Conservation (phyloP, 2,329 filamentous ascomycete genomes). For the Alternaria postmessia region DNA sequence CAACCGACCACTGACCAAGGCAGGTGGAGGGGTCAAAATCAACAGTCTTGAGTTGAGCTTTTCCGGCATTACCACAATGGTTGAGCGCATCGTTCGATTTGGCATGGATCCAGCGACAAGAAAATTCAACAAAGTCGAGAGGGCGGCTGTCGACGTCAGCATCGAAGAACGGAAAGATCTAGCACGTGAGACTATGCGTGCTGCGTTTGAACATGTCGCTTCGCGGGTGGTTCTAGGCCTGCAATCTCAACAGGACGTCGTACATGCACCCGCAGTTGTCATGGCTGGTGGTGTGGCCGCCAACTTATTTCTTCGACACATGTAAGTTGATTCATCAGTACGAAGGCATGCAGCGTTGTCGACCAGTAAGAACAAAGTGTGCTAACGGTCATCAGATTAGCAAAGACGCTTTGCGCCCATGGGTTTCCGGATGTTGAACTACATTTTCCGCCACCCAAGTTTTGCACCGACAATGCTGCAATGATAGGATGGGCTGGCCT, state of each 20-base stretch:
- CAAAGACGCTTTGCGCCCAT: conserved; percentile 69
- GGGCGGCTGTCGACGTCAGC: conserved; percentile 54
- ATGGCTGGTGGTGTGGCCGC: conserved; percentile 91
- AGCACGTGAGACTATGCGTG: conserved; percentile 76
- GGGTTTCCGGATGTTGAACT: conserved; percentile 70
- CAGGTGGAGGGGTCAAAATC: conserved; percentile 42
- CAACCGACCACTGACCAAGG: conserved; percentile 69
- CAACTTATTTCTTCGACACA: conserved; percentile 77
- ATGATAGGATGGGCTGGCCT: conserved; percentile 97
- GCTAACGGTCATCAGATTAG: conserved; percentile 46
- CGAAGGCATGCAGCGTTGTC: neutral
- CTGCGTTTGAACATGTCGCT: conserved; percentile 87
- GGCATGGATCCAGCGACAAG: conserved; percentile 40
- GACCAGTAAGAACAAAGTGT: conserved; percentile 3
- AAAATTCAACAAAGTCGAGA: conserved; percentile 39
- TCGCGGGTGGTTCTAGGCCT: conserved; percentile 77
- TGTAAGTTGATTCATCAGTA: conserved; percentile 51
- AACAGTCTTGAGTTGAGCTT: conserved; percentile 61
- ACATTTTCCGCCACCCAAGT: conserved; percentile 74
- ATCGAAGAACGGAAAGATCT: conserved; percentile 71
- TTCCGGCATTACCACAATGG: conserved; percentile 71
- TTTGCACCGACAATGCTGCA: conserved; percentile 95
- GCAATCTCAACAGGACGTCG: conserved; percentile 37
- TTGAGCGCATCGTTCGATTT: conserved; percentile 64
- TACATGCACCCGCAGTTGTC: conserved; percentile 66